These are phyloP conservation scores for Ajuga chamaepitys DNA, from an alignment of 257 asterid genomes.

Conservation along the genomic window DNA sequence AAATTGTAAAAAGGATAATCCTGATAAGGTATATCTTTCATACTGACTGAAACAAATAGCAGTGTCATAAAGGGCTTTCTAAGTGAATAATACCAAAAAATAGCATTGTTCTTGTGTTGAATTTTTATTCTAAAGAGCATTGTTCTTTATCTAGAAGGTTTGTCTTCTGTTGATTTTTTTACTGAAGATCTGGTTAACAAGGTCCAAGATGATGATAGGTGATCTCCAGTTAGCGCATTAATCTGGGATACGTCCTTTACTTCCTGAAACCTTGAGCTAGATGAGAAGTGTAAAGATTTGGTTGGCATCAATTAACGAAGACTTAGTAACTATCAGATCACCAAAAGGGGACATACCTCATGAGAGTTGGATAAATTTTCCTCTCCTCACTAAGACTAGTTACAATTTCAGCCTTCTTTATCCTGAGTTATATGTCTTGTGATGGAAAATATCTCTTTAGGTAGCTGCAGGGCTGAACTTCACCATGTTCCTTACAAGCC, in stretches of 20 bases:
- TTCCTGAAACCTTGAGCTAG: neutral
- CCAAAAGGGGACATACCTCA: neutral
- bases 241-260: neutral
- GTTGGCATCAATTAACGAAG: neutral
- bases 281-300: neutral
- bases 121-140: too few species aligned
- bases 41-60: neutral
- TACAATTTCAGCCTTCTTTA: neutral
- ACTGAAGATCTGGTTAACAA: neutral
- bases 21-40: neutral
- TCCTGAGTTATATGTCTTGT: neutral
- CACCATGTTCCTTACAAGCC: constrained; percentile 62
- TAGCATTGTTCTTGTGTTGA: neutral
- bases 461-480: constrained; percentile 84
- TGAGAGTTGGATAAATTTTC: neutral
- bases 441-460: constrained; percentile 29
- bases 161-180: neutral
- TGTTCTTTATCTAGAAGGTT: neutral
- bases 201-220: neutral
- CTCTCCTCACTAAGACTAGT: neutral
- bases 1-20: neutral
- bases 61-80: neutral
- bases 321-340: neutral
- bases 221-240: neutral
- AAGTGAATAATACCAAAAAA: neutral